Conservation (phyloP, 2,329 filamentous ascomycete genomes). For the Botrytis deweyae region DNA sequence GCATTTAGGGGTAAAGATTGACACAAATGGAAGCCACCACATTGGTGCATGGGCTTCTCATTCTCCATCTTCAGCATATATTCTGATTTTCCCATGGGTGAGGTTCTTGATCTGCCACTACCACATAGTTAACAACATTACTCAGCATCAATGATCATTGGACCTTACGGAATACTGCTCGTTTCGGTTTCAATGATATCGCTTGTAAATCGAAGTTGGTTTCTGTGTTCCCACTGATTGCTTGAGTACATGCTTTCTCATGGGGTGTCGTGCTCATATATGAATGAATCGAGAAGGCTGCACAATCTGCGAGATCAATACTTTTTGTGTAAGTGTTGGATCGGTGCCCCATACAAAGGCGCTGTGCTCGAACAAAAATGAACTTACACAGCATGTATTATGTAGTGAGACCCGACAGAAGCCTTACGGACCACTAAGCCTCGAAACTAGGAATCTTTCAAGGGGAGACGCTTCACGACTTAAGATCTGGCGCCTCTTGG, state of each 20-base stretch:
- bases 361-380: background rate
- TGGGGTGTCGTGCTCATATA: background rate
- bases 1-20: background rate
- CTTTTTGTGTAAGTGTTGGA: background rate
- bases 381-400: background rate
- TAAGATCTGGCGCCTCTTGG: too few relatives aligned
- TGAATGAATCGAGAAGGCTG: background rate
- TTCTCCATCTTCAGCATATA: background rate
- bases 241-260: background rate
- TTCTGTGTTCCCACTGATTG: background rate
- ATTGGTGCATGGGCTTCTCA: too few relatives aligned
- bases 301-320: background rate
- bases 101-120: background rate
- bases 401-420: background rate
- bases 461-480: too few relatives aligned
- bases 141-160: background rate
- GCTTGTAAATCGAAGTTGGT: background rate
- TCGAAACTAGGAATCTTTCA: background rate
- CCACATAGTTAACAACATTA: background rate
- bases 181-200: background rate
- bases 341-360: background rate
- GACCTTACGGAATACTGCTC: background rate
- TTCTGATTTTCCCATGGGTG: background rate
- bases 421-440: background rate
- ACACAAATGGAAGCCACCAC: background rate